A percentile compares a stretch with the other conserved stretches of the same genome.
These are phyloP conservation scores for Euryodendron excelsum DNA, from an alignment of 148 eudicot species.

Conservation along the genomic window DNA sequence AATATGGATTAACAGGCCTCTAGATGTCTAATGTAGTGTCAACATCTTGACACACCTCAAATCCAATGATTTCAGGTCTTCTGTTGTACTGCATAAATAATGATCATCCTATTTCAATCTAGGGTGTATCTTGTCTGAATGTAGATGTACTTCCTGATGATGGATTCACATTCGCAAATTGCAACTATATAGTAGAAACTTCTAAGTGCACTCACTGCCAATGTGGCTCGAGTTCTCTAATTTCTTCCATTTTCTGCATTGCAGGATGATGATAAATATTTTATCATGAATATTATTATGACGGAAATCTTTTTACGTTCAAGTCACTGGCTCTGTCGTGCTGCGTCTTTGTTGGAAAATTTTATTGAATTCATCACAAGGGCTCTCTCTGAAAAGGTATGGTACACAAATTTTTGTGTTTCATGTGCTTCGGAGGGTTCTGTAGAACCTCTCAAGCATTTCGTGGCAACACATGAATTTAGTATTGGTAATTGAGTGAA, in stretches of 20 bases:
- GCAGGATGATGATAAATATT: conserved; percentile 72
- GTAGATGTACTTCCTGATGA: neutral
- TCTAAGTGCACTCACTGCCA: neutral
- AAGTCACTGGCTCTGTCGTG: conserved; percentile 43
- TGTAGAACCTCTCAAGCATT: neutral
- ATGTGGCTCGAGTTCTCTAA: conserved; percentile 5
- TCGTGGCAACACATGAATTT: neutral
- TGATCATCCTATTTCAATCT: neutral
- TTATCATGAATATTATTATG: conserved; percentile 53
- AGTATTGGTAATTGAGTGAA: neutral
- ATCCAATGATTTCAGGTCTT: neutral
- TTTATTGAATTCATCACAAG: conserved; percentile 63
- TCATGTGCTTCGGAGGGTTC: neutral
- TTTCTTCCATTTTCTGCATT: conserved; percentile 25
- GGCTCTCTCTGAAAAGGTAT: conserved; percentile 59
- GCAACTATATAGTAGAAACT: neutral
- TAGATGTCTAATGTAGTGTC: neutral
- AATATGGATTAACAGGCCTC: neutral
- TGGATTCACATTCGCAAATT: neutral
- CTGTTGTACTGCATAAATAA: neutral
- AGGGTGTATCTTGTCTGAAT: neutral
- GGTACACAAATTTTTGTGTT: conserved; percentile 14
- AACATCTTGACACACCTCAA: neutral
- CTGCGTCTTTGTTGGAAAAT: conserved; percentile 46
- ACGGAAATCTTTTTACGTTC: conserved; percentile 61